Evolutionary conservation across 768 basidiomycete species (phyloP).

Genomic region (Phylloporus sp.): DNA sequence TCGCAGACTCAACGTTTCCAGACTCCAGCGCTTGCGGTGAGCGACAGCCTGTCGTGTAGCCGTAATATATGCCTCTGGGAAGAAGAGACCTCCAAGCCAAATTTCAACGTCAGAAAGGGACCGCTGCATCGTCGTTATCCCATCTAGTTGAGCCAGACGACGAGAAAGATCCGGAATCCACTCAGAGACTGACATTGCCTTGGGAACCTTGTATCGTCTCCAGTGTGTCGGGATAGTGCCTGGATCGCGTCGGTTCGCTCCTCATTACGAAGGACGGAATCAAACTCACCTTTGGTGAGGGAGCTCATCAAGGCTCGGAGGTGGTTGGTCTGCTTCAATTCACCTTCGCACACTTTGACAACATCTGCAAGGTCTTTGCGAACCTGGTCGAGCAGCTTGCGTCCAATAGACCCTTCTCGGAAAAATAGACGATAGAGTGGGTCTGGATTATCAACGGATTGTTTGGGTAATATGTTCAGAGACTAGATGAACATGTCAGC

Average conservation of each 20-base stretch:
- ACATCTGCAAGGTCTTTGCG: slow-evolving; percentile 79
- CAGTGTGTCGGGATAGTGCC: slow-evolving; percentile 88
- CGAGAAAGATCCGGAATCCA: slow-evolving; percentile 83
- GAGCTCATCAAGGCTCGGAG: slow-evolving; percentile 87
- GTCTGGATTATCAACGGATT: slow-evolving; percentile 67
- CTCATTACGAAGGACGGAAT: not conserved
- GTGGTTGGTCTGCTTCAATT: slow-evolving; percentile 94
- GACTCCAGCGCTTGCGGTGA: slow-evolving; percentile 85
- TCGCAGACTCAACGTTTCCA: slow-evolving; percentile 80
- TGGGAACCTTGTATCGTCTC: slow-evolving; percentile 85
- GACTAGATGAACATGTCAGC: slow-evolving; percentile 39
- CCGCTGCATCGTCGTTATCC: slow-evolving; percentile 50
- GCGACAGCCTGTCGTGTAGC: slow-evolving; percentile 96
- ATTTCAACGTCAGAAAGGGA: slow-evolving; percentile 70
- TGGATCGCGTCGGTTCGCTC: slow-evolving; percentile 31
- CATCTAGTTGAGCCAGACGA: slow-evolving; percentile 79
- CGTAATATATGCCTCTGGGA: slow-evolving; percentile 94
- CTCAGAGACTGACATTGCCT: slow-evolving; percentile 73
- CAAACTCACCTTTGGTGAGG: slow-evolving; percentile 75
- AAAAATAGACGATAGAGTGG: slow-evolving; percentile 87
- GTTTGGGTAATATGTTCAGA: slow-evolving; percentile 62
- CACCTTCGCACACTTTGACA: slow-evolving; percentile 79
- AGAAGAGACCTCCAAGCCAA: slow-evolving; percentile 93
- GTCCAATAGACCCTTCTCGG: slow-evolving; percentile 81
- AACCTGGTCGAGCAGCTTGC: slow-evolving; percentile 73